Evolutionary conservation across 345 rosid genomes (phyloP).

Genomic region (Salix koriyanagi): DNA sequence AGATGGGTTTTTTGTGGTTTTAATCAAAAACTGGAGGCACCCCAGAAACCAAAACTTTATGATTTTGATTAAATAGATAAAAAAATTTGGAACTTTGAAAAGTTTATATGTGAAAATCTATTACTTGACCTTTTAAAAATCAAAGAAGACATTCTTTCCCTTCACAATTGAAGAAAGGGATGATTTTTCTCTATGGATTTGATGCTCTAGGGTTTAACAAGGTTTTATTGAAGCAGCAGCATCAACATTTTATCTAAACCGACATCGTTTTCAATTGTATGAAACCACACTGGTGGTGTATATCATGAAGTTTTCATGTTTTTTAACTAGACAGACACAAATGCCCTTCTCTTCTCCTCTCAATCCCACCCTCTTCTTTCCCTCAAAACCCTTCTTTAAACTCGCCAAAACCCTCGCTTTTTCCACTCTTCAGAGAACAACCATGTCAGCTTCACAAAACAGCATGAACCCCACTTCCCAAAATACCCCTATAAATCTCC

Average conservation of each 20-base stretch:
- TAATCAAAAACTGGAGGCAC: slow-evolving; percentile 30
- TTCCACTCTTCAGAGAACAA: not conserved
- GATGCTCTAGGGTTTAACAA: slow-evolving; percentile 4
- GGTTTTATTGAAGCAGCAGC: not conserved
- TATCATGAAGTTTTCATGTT: not conserved
- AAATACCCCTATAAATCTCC: slow-evolving; percentile 14
- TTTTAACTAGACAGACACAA: not conserved
- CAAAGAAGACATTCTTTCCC: slow-evolving; percentile 19
- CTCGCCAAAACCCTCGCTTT: slow-evolving; percentile 19
- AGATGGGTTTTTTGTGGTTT: slow-evolving; percentile 7
- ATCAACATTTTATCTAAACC: not conserved
- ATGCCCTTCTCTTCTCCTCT: slow-evolving; percentile 19
- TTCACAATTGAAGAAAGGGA: not conserved
- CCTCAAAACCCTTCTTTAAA: slow-evolving; percentile 19
- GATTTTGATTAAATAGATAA: not conserved
- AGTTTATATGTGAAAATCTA: not conserved
- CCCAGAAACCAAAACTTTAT: slow-evolving; percentile 14
- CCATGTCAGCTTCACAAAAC: slow-evolving; percentile 21
- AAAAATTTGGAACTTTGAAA: not conserved
- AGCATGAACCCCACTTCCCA: slow-evolving; percentile 12
- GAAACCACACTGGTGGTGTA: not conserved
- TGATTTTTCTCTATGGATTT: not conserved
- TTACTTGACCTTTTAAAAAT: slow-evolving; percentile 9
- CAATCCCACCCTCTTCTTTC: slow-evolving; percentile 15
- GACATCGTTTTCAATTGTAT: not conserved